Base-by-base conservation (phyloP, 352 stramenopile species). In the Phytophthora rubi region DNA sequence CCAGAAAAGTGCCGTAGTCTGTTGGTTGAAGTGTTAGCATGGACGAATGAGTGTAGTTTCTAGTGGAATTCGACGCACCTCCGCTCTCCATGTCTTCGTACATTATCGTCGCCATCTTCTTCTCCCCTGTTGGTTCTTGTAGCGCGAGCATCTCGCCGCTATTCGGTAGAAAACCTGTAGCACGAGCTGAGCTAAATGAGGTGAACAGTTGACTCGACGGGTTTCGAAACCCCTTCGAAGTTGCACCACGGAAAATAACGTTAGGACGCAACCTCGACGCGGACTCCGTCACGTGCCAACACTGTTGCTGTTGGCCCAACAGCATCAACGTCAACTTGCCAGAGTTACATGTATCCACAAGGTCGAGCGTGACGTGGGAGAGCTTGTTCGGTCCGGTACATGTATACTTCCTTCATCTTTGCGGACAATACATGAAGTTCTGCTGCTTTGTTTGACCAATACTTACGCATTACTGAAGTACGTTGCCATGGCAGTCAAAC, bases 41-140 rank as follows among this genome's bases (percentile, higher is more conserved):
- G 39, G 39, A 9, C 39, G 15, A 48, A 16, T 21, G 35, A 42
- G 35, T 10, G 35, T 15, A 42, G 9, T 42, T 13, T 30, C 23
- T 28, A 0, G 16, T 12, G 23, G 37, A 42, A 16, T 42, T 4
- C 37, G 45, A 58, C 37, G 21, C 51, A 72, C 68, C 68, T 65
- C 59, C 70, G 37, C 32, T 59, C 8, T 73, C 64, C 65, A 73
- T 73, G 51, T 76, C 70, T 58, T 76, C 70, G 8, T 76, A 73
- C 1, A 73, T 49, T 33, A 60, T 39, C n/a, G 65, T 73, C 10
- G 70, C 35, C 33, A 63, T 57, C 10, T 60, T 75, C 13, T 15
- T 68, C 16, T 62, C 59, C n/a, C 5, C 49, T 32, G 53, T 28
- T 16, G 35, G 28, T 32, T 56, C 52, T 13, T 59, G 53, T 30